Evolutionary conservation across 306 rosid species (phyloP), one percentile per base, ranked within the genome.

Genomic region (Oemleria cerasiformis): DNA sequence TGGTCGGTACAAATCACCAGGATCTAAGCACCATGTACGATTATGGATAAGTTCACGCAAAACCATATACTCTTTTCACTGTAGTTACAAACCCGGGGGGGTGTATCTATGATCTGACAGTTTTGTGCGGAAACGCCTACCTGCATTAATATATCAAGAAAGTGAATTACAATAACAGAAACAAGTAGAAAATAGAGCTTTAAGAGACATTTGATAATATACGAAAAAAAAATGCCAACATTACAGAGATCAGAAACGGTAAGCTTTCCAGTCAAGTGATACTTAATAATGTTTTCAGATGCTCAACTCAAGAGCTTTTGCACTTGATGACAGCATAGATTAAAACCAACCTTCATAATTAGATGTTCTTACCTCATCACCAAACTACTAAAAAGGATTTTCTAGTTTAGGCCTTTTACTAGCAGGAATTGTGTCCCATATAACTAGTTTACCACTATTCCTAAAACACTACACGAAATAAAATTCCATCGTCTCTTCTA

Each of bases 61-160:
- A 40, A 23, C 34, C 58, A 34, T 25, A 51, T 14, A 39, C 65
- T 51, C 55, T 51, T 17, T 34, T 45, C 57, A 21, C 41, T 47
- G 17, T 10, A 47, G 49, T 39, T 49, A 42, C 71, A 66, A 49
- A 58, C 2, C 50, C 19, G 2, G 4, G 19, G 39, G 42, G 36
- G 47, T 1, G 53, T 69, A 8, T 15, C 56, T 36, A 14, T 47
- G 21, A 71, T 48, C 53, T 9, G 47, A 12, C 36, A 13, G 36
- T 20, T 16, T n/a, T 38, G 73, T 10, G 19, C 51, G 17, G 25
- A 56, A 48, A 40, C 60, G 36, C 13, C 30, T 16, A 40, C 67
- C 73, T 72, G 81, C 73, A 66, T 20, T 23, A 58, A 65, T 40
- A 9, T 56, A 61, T 44, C 48, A 41, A 68, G 34, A 23, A 25